These are phyloP conservation scores for Akebia trifoliata DNA, from an alignment of 164 flowering plant species.

Conservation along the genomic window DNA sequence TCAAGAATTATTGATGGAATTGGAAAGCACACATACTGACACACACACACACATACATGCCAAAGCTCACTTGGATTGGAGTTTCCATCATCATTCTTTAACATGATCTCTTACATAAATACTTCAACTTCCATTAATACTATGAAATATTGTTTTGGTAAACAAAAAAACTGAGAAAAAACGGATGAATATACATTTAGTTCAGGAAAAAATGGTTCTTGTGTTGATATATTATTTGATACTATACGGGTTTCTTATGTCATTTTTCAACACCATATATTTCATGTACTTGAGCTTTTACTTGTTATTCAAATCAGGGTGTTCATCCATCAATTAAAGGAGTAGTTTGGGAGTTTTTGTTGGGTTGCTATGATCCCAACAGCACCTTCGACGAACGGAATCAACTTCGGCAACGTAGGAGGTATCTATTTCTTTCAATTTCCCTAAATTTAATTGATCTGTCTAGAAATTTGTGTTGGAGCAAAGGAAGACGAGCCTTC, in stretches of 20 bases:
- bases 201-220: background rate
- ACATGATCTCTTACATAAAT: background rate
- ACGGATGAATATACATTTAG: background rate
- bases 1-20: no score
- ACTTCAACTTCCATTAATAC: background rate
- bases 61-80: no score
- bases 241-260: background rate
- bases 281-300: constrained; percentile 2
- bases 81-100: background rate
- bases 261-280: background rate
- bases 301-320: constrained; percentile 45
- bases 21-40: no score
- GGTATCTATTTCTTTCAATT: constrained; percentile 38
- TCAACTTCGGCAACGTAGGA: constrained; percentile 52
- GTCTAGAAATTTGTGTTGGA: background rate
- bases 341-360: constrained; percentile 83
- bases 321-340: constrained; percentile 87
- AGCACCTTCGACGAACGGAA: constrained; percentile 70
- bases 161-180: background rate
- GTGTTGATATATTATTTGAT: background rate
- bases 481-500: background rate
- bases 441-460: background rate
- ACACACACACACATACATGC: no score
- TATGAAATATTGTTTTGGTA: background rate
- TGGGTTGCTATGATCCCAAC: constrained; percentile 87